A percentile compares a stretch with the other conserved stretches of the same genome.
These are phyloP conservation scores for Apophysomyces elegans DNA, from an alignment of 371 early-diverging fungal species.

Conservation along the genomic window DNA sequence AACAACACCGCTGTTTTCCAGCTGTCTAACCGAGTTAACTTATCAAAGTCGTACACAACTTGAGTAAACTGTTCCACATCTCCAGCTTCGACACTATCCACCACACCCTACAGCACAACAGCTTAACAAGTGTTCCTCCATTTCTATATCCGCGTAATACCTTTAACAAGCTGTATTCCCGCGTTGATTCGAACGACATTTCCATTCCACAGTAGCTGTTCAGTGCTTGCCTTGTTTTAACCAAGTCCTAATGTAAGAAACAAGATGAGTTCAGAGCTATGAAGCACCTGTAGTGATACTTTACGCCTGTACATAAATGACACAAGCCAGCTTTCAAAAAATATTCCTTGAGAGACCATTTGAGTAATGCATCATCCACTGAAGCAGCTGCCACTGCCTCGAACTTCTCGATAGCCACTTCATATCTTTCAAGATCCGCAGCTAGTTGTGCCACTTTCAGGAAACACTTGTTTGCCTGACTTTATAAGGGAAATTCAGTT, in stretches of 20 bases:
- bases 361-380: constrained; percentile 87
- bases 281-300: background rate
- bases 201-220: constrained; percentile 70
- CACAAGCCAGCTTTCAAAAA: constrained; percentile 95
- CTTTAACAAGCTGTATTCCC: constrained; percentile 85
- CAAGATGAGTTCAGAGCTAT: background rate
- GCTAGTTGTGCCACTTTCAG: constrained; percentile 93
- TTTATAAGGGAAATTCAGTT: constrained; percentile 22
- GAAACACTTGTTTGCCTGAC: constrained; percentile 85
- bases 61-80: constrained; percentile 87
- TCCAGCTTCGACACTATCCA: constrained; percentile 76
- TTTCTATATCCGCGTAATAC: constrained; percentile 32
- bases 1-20: constrained; percentile 96
- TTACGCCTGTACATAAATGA: constrained; percentile 75
- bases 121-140: background rate
- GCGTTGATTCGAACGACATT: constrained; percentile 77
- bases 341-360: constrained; percentile 95
- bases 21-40: constrained; percentile 86
- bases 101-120: constrained; percentile 52
- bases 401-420: constrained; percentile 87
- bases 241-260: constrained; percentile 32
- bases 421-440: constrained; percentile 85
- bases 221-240: constrained; percentile 42
- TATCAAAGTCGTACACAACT: constrained; percentile 83
- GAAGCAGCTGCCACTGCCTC: constrained; percentile 83